Percentiles rank a stretch among this genome's conserved stretches.
phyloP scores from a whole-genome alignment of 441 rosid genomes.

The Syzygium malaccense region DNA sequence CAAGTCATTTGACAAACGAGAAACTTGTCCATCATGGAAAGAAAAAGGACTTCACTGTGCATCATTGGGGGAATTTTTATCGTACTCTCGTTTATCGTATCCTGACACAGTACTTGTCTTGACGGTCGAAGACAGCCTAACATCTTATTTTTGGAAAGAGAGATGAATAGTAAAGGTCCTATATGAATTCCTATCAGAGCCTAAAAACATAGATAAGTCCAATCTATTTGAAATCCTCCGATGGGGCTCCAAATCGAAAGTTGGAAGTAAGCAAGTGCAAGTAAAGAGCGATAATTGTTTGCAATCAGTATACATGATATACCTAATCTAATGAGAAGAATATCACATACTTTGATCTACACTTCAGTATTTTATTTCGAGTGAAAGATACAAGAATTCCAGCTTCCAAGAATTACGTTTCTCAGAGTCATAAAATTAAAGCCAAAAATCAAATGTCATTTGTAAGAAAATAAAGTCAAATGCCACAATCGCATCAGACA shows the following conservation, averaged over 20 bases:
- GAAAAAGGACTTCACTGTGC: background rate
- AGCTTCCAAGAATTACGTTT: background rate
- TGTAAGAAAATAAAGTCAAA: background rate
- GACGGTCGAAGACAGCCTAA: background rate
- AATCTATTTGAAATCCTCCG: background rate
- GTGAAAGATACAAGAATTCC: background rate
- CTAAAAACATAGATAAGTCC: background rate
- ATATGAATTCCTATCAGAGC: background rate
- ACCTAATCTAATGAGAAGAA: background rate
- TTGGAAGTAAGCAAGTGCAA: background rate
- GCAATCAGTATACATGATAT: background rate
- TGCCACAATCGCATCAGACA: background rate
- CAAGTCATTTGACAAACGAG: background rate
- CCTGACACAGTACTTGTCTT: accelerated
- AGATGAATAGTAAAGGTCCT: background rate
- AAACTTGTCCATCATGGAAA: background rate
- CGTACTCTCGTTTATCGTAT: background rate
- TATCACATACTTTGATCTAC: background rate
- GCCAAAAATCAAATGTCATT: background rate
- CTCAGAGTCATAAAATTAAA: background rate
- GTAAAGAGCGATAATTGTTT: background rate
- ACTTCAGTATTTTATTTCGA: background rate
- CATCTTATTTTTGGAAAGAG: background rate
- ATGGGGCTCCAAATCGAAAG: background rate
- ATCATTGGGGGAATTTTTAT: background rate